Evolutionary conservation across 2,329 filamentous ascomycete species (phyloP).

Genomic region (Monilinia fructigena): DNA sequence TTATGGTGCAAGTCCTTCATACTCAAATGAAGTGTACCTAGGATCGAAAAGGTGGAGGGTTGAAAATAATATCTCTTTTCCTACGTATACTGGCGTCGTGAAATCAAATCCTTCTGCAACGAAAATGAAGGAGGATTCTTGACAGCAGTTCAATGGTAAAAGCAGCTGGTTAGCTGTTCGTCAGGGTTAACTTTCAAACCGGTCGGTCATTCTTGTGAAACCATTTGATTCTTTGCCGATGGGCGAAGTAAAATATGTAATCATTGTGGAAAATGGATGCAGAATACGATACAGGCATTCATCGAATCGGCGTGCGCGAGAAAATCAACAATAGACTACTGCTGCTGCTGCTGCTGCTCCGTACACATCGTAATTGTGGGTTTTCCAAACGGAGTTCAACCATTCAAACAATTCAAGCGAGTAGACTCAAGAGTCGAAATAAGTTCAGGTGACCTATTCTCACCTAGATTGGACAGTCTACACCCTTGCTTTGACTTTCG

Average conservation of each 20-base stretch:
- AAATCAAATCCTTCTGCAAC: conserved; percentile 1
- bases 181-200: neutral
- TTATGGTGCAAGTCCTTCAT: neutral
- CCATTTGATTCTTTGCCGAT: neutral
- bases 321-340: neutral
- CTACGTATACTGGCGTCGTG: neutral
- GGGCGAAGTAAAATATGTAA: neutral
- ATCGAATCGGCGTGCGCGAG: conserved; percentile 5
- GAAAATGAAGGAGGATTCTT: neutral
- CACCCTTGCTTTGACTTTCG: conserved; percentile 7
- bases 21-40: neutral
- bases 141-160: neutral
- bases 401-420: conserved; percentile 11
- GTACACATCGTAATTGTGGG: conserved; percentile 14
- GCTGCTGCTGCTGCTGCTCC: too few relatives aligned
- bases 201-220: neutral
- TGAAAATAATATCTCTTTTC: neutral
- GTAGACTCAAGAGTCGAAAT: neutral
- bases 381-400: conserved; percentile 1
- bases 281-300: conserved; percentile 13
- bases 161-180: neutral
- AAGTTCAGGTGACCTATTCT: neutral
- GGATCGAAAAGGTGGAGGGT: neutral
- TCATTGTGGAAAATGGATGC: neutral
- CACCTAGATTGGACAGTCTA: neutral